These are phyloP conservation scores for Leccinum sublutescens DNA, from an alignment of 768 basidiomycete genomes.

Conservation along the genomic window DNA sequence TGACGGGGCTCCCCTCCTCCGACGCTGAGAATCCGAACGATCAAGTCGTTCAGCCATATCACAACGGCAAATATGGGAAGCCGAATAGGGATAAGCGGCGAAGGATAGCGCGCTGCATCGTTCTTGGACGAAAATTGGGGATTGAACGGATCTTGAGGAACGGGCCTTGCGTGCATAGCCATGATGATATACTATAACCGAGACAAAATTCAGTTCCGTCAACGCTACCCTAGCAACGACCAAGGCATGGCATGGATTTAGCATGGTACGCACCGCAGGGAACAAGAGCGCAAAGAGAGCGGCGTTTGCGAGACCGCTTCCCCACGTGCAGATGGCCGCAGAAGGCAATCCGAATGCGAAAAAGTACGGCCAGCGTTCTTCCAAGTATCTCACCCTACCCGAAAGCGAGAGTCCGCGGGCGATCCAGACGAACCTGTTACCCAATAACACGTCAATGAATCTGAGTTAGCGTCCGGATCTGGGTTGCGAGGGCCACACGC, in stretches of 20 bases:
- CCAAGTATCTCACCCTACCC: slow-evolving; percentile 66
- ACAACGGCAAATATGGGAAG: slow-evolving; percentile 74
- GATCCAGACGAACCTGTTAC: slow-evolving; percentile 70
- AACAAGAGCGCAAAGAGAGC: slow-evolving; percentile 81
- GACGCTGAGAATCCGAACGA: slow-evolving; percentile 62
- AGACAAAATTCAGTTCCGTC: slow-evolving; percentile 1
- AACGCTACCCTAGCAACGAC: background rate
- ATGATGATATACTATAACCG: slow-evolving; percentile 74
- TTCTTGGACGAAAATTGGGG: slow-evolving; percentile 40
- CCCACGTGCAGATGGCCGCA: slow-evolving; percentile 69
- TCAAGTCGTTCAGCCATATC: slow-evolving; percentile 69
- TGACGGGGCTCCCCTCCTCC: slow-evolving; percentile 36
- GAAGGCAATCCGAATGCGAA: slow-evolving; percentile 83
- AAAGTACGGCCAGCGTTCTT: slow-evolving; percentile 90
- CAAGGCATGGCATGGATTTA: background rate
- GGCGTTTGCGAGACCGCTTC: slow-evolving; percentile 74
- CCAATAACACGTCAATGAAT: slow-evolving; percentile 13
- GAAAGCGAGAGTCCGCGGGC: slow-evolving; percentile 70
- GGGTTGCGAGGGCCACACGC: slow-evolving; percentile 1
- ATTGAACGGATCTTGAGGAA: slow-evolving; percentile 75
- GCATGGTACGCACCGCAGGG: slow-evolving; percentile 56
- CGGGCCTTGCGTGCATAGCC: slow-evolving; percentile 74
- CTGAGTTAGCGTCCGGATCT: background rate
- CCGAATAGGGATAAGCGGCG: slow-evolving; percentile 77
- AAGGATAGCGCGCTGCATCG: slow-evolving; percentile 58